Base-by-base conservation (phyloP, 129 eudicot genomes). In the Artemisia tridentata region DNA sequence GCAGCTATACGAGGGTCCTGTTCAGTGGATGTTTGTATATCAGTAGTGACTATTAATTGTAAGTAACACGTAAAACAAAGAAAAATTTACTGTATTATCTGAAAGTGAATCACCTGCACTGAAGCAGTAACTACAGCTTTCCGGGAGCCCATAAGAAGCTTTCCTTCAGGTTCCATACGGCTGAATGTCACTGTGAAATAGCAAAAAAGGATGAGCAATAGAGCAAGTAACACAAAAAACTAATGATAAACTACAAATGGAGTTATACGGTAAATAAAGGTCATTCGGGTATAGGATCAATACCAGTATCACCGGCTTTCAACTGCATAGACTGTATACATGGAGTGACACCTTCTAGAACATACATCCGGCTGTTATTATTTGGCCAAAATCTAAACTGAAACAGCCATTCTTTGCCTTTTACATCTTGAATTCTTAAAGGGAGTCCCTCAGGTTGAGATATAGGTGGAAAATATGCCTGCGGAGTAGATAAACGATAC, bases 341-440 rank as follows among this genome's bases (percentile, higher is more conserved):
- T 71, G 98, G 98, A 56, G 98, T 93, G 16, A 93, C 98, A 79
- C 98, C 98, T 85, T 93, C 98, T 74, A 93, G 75, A 55, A 93
- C 98, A 72, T 93, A 93, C 98, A 93, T 93, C 72, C 98, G 82
- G 81, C 98, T 93, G 78, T 93, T 93, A 74, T 93, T 93, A 75
- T 93, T 93, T 4, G 98, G 98, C 98, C 98, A 93, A 85, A 93
- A 93, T 62, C 98, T 84, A 78, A 93, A 93, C 87, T 93, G 98
- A 80, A 93, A 93, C 48, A 86, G 57, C 98, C 98, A 93, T 65
- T 93, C 98, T 82, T 89, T 93, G 21, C 98, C 98, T 88, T 93
- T 89, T 15, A 93, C 83, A 71, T 93, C 98, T 76, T 89, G 98
- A 77, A 93, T 89, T 81, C 85, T 87, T 83, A 93, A 53, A 31